A percentile compares a stretch with the other conserved stretches of the same genome.
Evolutionary conservation across 208 protist species (phyloP).

Genomic region (Acanthamoeba royreba): DNA sequence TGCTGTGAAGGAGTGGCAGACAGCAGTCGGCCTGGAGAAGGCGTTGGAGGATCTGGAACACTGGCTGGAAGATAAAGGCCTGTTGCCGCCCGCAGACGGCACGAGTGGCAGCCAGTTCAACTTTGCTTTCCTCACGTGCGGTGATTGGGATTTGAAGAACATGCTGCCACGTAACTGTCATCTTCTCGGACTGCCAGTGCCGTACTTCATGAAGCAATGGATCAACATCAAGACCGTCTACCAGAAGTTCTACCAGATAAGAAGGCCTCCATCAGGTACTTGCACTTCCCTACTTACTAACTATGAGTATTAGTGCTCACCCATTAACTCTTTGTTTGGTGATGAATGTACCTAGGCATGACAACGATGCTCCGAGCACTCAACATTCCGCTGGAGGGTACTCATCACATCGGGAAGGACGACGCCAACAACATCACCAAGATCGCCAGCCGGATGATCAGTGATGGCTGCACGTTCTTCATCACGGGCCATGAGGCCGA

Average conservation of each 20-base stretch:
- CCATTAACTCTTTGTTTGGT: background rate
- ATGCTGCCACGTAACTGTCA: conserved; percentile 84
- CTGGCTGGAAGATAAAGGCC: background rate
- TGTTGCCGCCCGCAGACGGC: background rate
- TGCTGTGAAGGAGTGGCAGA: background rate
- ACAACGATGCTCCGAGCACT: conserved; percentile 80
- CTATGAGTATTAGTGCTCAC: background rate
- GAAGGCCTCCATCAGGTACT: background rate
- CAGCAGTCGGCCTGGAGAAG: background rate
- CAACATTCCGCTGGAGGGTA: conserved; percentile 77
- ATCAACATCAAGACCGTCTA: conserved; percentile 85
- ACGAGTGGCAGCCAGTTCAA: conserved; percentile 18
- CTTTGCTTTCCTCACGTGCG: conserved; percentile 88
- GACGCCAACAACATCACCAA: conserved; percentile 89
- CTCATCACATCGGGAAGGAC: conserved; percentile 89
- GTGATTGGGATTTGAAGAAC: conserved; percentile 89
- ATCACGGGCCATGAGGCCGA: background rate
- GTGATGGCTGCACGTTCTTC: background rate
- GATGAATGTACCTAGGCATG: conserved; percentile 60
- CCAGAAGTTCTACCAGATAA: background rate
- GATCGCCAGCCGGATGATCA: conserved; percentile 69
- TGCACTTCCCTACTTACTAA: background rate
- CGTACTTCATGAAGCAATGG: conserved; percentile 79
- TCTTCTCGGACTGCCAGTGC: conserved; percentile 54
- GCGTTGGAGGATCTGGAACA: background rate